Evolutionary conservation across 1,139 yeast species (phyloP), one percentile per base, ranked within the genome.

Genomic region (Wickerhamiella pararugosa): DNA sequence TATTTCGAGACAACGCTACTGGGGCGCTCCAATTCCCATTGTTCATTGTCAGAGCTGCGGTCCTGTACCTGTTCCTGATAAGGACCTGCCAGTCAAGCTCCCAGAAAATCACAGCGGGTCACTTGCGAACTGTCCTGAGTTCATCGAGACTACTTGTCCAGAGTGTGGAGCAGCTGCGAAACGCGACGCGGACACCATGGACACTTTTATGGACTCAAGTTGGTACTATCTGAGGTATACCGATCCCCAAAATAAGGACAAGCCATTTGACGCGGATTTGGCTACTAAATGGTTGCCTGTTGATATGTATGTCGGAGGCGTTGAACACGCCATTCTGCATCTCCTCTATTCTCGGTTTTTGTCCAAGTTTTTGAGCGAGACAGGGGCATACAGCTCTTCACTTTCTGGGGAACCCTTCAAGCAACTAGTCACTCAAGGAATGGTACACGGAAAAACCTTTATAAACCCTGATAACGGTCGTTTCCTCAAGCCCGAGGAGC

Each of bases 11-110:
- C 98, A 90, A 61, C 66, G 98, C 46, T 90, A 81, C 58, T 90
- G 98, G 98, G 98, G 98, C 28, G 93, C 97, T 0, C 98, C 98
- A 3, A 90, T 90, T 44, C 98, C 98, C 2, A 83, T 90, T 32
- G 66, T 90, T 25, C 93, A 90, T 53, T 90, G 98, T 63, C 70
- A 70, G 6, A 52, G 61, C 5, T 90, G 98, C 67, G 98, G 98
- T 1, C 64, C 78, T 0, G 94, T 84, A 1, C 80, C 96, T 0
- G 96, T 87, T 11, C 95, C 95, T 0, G 94, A 81, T 37, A 63
- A 72, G 5, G 76, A 87, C 25, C 67, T 90, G 25, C 98, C 98
- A 0, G 96, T 90, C 0, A 45, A 66, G 30, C 67, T 87, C 29
- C 96, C 97, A 0, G 65, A 71, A 27, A 66, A 75, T 11, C 67